phyloP scores from a whole-genome alignment of 1,139 yeast genomes.

The Suhomyces taliae region DNA sequence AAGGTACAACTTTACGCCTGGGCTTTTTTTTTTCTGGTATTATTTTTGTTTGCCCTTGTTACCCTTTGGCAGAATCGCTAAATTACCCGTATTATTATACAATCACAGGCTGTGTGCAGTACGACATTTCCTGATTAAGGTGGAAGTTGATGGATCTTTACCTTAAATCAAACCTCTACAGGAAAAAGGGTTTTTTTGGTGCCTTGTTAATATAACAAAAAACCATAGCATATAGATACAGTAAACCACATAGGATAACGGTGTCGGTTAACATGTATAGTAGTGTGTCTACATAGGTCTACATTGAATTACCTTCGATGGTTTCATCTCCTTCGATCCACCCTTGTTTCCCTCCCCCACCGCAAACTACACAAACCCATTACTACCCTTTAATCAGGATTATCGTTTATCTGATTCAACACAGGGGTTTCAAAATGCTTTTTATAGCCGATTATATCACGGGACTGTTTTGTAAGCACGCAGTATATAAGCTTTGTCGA shows the following conservation, averaged over 20 bases:
- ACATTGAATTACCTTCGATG: neutral
- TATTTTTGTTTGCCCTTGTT: no score
- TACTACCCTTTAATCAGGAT: conserved; percentile 12
- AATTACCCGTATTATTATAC: neutral
- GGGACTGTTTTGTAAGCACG: conserved; percentile 3
- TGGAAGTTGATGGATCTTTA: neutral
- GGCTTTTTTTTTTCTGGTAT: no score
- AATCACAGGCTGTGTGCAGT: neutral
- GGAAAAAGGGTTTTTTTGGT: no score
- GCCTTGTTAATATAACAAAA: no score
- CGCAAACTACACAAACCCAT: conserved; percentile 11
- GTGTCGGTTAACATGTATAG: no score
- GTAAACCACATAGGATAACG: no score
- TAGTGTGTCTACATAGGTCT: no score
- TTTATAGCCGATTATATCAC: conserved; percentile 6
- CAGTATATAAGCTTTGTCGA: conserved; percentile 4
- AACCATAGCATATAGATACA: no score
- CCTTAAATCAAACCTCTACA: neutral
- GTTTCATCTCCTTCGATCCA: conserved; percentile 1
- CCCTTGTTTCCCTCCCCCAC: conserved; percentile 2
- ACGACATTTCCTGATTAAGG: neutral
- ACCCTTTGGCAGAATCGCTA: no score
- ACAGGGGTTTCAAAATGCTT: conserved; percentile 8
- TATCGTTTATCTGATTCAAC: conserved; percentile 10
- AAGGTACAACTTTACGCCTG: no score